Evolutionary conservation across 73 alveolate species (phyloP).

Genomic region (Blepharisma japonicum): DNA sequence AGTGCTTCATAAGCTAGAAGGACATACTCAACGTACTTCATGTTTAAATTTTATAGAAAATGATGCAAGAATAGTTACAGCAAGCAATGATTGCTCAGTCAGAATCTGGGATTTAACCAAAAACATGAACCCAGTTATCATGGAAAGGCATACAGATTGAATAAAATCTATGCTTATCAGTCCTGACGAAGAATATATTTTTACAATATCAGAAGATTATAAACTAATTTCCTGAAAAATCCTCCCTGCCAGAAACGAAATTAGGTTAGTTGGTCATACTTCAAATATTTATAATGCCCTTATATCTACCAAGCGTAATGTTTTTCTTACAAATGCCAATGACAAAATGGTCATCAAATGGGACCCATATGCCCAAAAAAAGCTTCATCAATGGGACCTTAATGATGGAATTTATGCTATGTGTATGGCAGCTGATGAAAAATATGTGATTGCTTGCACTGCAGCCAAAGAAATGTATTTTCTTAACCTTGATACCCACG

Average conservation of each 20-base stretch:
- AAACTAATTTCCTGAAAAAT: background rate
- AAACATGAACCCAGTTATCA: background rate
- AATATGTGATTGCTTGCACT: too few relatives aligned
- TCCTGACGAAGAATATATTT: background rate
- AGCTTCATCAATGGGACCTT: too few relatives aligned
- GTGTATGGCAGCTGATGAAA: too few relatives aligned
- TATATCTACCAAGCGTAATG: too few relatives aligned
- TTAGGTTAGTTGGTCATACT: too few relatives aligned
- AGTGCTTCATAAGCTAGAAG: background rate
- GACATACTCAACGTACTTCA: background rate
- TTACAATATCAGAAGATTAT: background rate
- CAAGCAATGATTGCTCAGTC: background rate
- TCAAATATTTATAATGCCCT: too few relatives aligned
- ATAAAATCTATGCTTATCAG: background rate
- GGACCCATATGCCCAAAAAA: background rate
- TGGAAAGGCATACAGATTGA: background rate
- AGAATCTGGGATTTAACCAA: background rate
- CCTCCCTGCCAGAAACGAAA: background rate
- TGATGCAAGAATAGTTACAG: background rate
- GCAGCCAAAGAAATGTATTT: too few relatives aligned
- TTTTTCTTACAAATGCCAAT: background rate
- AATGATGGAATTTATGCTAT: too few relatives aligned
- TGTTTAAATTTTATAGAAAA: background rate
- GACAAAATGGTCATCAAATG: background rate
- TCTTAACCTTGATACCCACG: too few relatives aligned